Conservation (phyloP, 169 alveolate genomes). For the Miamiensis avidus region DNA sequence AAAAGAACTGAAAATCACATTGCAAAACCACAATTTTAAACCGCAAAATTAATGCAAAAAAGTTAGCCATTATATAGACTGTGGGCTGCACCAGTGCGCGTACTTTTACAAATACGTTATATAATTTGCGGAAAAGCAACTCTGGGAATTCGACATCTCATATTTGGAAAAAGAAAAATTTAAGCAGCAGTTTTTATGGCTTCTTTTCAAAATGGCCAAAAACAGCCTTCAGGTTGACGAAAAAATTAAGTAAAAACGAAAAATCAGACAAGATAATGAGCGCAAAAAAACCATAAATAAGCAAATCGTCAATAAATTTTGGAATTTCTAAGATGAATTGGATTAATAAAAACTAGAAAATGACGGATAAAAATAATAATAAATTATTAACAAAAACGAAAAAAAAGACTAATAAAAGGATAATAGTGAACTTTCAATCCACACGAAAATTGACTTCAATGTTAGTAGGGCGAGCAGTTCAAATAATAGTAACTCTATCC, state of each 20-base stretch:
- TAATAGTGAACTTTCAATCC: neutral
- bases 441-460: neutral
- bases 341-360: neutral
- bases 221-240: too few species aligned
- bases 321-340: neutral
- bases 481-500: too few species aligned
- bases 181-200: neutral
- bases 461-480: neutral
- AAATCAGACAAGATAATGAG: neutral
- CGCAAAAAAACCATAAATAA: neutral
- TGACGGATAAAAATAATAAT: neutral
- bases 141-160: neutral
- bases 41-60: neutral
- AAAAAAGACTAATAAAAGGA: neutral
- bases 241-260: neutral
- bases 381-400: neutral
- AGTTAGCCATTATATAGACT: neutral
- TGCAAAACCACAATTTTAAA: neutral
- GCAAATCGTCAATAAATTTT: neutral
- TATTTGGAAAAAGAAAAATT: neutral
- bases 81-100: neutral
- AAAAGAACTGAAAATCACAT: neutral
- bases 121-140: neutral
- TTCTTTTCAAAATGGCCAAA: neutral
- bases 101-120: too few species aligned